Base-by-base conservation (phyloP, 2,329 filamentous ascomycete species). In the Lizonia empirigonia region DNA sequence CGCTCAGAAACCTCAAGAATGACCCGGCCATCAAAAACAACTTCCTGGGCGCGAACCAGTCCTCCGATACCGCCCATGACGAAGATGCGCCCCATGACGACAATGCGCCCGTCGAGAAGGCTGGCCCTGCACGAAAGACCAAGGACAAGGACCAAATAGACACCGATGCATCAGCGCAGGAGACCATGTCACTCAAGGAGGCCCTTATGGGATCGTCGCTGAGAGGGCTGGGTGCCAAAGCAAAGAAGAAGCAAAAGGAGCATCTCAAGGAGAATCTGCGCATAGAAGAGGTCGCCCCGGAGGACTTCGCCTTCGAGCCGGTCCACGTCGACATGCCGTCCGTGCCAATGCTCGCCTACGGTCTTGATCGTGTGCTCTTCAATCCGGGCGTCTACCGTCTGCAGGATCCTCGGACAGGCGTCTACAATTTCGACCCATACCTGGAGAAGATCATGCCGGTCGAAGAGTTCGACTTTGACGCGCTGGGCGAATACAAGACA, bases 351-450 rank as follows among this genome's bases (percentile, higher is more conserved):
- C 77, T 96, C 2, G 78, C 84, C 2, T 88, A 94, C 68, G 88
- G 89, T 6, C 79, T 97, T 24, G 90, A 96, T 55, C 83, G 91
- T 49, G 93, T 95, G n/a, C 77, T 99, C 2, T 99, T 99, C 81
- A 99, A 97, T 73, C 82, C 75, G 58, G 79, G 94, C 18, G 90
- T 97, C 29, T 96, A 97, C 71, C 87, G 90, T 41, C 82, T 99
- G 42, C 92, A 96, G 73, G 94, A 99, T 70, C 86, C 88, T 19
- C 84, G 90, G 50, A 91, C 93, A 30, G 83, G 86, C 15, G 91
- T 97, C 6, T 99, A 86, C 80, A 99, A 99, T 71, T 99, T 99
- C 65, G 93, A 99, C 68, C 94, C 95, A 0, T 97, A 97, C 67
- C 81, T 99, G 16, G 85, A 91, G 53, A 86, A 85, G 44, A 95